phyloP scores from a whole-genome alignment of 163 green algal genomes.

The Smithsoniella earleae region DNA sequence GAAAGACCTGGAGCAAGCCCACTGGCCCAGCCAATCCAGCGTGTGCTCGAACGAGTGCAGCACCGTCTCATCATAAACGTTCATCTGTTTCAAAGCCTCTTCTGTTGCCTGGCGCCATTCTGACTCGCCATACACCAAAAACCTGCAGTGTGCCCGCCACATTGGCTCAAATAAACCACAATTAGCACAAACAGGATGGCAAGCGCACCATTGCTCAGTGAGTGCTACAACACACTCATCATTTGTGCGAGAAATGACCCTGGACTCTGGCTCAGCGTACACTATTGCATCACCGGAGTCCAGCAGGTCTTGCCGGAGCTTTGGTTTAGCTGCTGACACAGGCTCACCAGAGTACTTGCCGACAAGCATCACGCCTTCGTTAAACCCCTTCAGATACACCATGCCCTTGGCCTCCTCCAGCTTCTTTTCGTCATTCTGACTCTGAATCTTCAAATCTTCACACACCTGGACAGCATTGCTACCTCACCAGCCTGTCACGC shows the following conservation, averaged over 20 bases:
- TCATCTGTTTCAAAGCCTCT: conserved; percentile 61
- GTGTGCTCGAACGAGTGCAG: conserved; percentile 75
- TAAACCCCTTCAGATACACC: conserved; percentile 98
- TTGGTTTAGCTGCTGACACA: conserved; percentile 80
- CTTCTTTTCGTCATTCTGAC: conserved; percentile 91
- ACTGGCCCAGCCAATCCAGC: conserved; percentile 92
- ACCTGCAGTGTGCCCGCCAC: conserved; percentile 38
- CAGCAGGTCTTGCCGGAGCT: conserved; percentile 77
- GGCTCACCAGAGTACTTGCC: conserved; percentile 74
- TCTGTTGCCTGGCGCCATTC: conserved; percentile 67
- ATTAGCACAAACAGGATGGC: too few species aligned
- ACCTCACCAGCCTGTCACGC: background rate
- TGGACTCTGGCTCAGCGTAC: conserved; percentile 82
- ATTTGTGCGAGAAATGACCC: conserved; percentile 78
- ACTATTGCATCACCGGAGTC: conserved; percentile 57
- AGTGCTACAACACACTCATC: conserved; percentile 98
- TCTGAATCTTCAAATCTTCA: conserved; percentile 84
- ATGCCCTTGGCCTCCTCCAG: conserved; percentile 89
- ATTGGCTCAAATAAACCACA: too few species aligned
- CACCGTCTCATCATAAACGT: conserved; percentile 65
- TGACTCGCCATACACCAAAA: conserved; percentile 89
- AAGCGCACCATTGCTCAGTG: conserved; percentile 94
- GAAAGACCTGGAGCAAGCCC: conserved; percentile 92
- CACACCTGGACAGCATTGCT: conserved; percentile 51
- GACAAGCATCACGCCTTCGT: conserved; percentile 83